phyloP scores from a whole-genome alignment of 2,329 filamentous ascomycete species.

The Hymenoscyphus infarciens region DNA sequence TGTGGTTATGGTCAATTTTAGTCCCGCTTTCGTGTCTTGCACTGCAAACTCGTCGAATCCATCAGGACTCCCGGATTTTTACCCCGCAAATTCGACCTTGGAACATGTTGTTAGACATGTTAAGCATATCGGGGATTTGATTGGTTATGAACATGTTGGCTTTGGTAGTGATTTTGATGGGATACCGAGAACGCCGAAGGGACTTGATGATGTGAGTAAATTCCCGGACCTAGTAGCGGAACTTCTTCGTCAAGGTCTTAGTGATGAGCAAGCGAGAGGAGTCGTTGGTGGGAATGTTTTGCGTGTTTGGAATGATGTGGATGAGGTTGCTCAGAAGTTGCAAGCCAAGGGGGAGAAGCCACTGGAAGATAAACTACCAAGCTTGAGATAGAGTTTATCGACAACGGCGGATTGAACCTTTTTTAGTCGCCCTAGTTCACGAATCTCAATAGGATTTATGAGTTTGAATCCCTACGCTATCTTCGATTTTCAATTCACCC shows the following conservation, averaged over 20 bases:
- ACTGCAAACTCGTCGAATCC: constrained; percentile 46
- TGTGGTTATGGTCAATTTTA: constrained; percentile 89
- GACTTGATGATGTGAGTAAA: constrained; percentile 80
- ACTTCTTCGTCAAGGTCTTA: constrained; percentile 69
- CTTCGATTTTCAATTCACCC: too few species aligned
- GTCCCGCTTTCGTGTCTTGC: constrained; percentile 79
- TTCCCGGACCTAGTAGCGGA: constrained; percentile 76
- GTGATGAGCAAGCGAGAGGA: constrained; percentile 68
- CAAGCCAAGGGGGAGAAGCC: constrained; percentile 51
- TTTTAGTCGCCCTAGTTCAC: background rate
- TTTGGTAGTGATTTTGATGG: constrained; percentile 89
- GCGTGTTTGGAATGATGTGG: constrained; percentile 78
- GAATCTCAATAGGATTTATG: background rate
- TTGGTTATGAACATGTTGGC: constrained; percentile 86
- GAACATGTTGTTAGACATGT: constrained; percentile 78
- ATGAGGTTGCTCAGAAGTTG: constrained; percentile 64
- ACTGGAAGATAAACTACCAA: constrained; percentile 48
- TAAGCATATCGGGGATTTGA: constrained; percentile 72
- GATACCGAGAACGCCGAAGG: constrained; percentile 62
- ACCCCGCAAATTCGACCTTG: constrained; percentile 67
- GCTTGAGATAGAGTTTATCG: background rate
- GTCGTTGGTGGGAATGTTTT: constrained; percentile 77
- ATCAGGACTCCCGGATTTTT: constrained; percentile 64
- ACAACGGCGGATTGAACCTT: too few species aligned
- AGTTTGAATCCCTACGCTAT: too few species aligned